Base-by-base conservation (phyloP, 768 basidiomycete genomes). In the Botryobasidium botryosum region DNA sequence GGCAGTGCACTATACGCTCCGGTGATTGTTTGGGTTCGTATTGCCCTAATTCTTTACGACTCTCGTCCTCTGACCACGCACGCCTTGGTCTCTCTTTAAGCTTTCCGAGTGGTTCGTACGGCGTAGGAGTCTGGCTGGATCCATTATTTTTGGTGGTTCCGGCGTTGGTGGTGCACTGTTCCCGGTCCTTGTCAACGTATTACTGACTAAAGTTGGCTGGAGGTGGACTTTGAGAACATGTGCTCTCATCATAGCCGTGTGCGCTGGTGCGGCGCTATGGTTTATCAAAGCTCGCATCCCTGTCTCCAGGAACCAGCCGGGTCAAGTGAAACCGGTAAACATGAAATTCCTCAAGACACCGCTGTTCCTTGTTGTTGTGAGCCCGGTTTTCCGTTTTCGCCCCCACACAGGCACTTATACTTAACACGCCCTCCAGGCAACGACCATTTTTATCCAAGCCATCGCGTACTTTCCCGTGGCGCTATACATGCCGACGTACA, bases 181-280 rank as follows among this genome's bases (percentile, higher is more conserved):
- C 35, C 43, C 43, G 12, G 29, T 18, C 4, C 28, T 44, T 4
- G 25, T 44, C 20, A 24, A 32, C 6, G 24, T 44, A 5, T 21
- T 43, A 4, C 35, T 48, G 15, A 35, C 36, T 6, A 15, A 17
- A 3, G 24, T 44, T 25, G 47, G 47, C 17, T 36, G 43, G 6
- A 12, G 42, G 23, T 48, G 47, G 47, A 43, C 47, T 13, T 35
- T 48, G 18, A 3, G 47, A 3, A 48, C 44, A 21, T 44, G 40
- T 31, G 42, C 47, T 20, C 4, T 27, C 5, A 20, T 20, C 7
- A 25, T 48, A 2, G 24, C 36, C 41, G 23, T 48, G 6, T 43
- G 41, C 18, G 29, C 24, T 25, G 47, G 47, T 4, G n/a, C 23
- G 17, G 47, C 42, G 2, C 15, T 44, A 8, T 18, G 25, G n/a